Evolutionary conservation across 768 basidiomycete species (phyloP), one percentile per base, ranked within the genome.

Genomic region (Chalciporus chontae): DNA sequence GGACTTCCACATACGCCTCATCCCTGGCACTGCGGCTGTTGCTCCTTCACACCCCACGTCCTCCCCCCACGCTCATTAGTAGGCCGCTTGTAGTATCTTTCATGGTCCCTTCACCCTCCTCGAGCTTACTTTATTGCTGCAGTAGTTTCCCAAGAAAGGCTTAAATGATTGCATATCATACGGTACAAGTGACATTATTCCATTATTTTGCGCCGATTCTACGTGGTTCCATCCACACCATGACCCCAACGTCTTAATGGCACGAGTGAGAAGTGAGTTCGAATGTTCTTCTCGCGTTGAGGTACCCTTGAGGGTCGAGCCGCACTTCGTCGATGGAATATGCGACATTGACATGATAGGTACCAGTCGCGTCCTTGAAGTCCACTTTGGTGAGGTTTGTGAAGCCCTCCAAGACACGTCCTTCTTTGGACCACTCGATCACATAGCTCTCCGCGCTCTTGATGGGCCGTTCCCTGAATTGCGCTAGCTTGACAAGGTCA

Each of bases 321-420:
- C 78, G 71, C 8, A 87, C 78, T 60, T 86, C 80, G 31, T 78
- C 74, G 2, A 84, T 80, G 13, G 69, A 42, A 55, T 82, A 85
- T 32, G 61, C 60, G 13, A 86, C 78, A 15, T 70, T 56, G 36
- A 81, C 68, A 3, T 58, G 67, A 55, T 80, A 83, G 18, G 55
- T 66, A 3, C 77, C 81, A 7, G 67, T 46, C 4, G 51, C 59
- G 32, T 71, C 70, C 14, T 59, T 47, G 21, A 81, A 40, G 24
- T 69, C 69, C n/a, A 84, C 61, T 32, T 44, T 57, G 10, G 84
- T 87, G 57, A 68, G 61, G 58, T 87, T 82, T 2, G 76, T 61
- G 47, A 78, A 77, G 6, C 62, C 65, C 2, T 67, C 60, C n/a
- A 87, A 56, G 2, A 69, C 51, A 0, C 52, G 50, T 10, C 75